A percentile compares a stretch with the other conserved stretches of the same genome.
Conservation (phyloP, 139 green algal species). For the Coelastrella sp. region DNA sequence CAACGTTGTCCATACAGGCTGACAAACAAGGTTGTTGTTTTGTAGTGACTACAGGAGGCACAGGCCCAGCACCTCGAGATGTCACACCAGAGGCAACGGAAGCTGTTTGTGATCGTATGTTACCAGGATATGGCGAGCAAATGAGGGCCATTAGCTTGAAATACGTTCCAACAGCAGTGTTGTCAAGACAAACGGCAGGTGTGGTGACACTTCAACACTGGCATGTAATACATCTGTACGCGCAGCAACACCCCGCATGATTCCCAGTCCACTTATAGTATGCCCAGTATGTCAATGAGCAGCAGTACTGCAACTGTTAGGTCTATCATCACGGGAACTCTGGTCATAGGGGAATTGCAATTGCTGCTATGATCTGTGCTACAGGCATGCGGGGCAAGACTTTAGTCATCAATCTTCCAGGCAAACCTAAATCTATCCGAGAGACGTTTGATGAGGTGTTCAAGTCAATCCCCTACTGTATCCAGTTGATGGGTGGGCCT, state of each 20-base stretch:
- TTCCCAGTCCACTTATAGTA: too few relatives aligned
- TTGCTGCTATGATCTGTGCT: not conserved
- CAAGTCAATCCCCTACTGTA: slow-evolving; percentile 88
- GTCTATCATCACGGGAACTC: too few relatives aligned
- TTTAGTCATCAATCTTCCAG: slow-evolving; percentile 93
- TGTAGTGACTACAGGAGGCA: slow-evolving; percentile 91
- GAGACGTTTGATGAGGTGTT: slow-evolving; percentile 96
- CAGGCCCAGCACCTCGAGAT: slow-evolving; percentile 86
- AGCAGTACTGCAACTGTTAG: too few relatives aligned
- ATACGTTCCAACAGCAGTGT: slow-evolving; percentile 93
- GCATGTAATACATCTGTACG: not conserved
- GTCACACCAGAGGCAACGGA: slow-evolving; percentile 96
- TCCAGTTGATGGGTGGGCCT: slow-evolving; percentile 84
- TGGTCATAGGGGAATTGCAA: too few relatives aligned
- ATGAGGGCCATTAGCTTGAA: slow-evolving; percentile 93
- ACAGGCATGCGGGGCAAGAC: slow-evolving; percentile 80
- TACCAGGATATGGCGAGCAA: slow-evolving; percentile 95
- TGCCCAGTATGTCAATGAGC: too few relatives aligned
- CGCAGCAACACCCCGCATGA: too few relatives aligned
- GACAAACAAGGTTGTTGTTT: slow-evolving; percentile 83
- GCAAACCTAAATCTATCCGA: slow-evolving; percentile 93
- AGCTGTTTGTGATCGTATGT: slow-evolving; percentile 88
- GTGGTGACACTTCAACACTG: not conserved
- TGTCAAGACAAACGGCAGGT: slow-evolving; percentile 90
- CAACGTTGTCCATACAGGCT: too few relatives aligned